Percentiles rank a stretch among this genome's conserved stretches.
Evolutionary conservation across 2,329 filamentous ascomycete genomes (phyloP).

Genomic region (Cladophialophora exuberans): DNA sequence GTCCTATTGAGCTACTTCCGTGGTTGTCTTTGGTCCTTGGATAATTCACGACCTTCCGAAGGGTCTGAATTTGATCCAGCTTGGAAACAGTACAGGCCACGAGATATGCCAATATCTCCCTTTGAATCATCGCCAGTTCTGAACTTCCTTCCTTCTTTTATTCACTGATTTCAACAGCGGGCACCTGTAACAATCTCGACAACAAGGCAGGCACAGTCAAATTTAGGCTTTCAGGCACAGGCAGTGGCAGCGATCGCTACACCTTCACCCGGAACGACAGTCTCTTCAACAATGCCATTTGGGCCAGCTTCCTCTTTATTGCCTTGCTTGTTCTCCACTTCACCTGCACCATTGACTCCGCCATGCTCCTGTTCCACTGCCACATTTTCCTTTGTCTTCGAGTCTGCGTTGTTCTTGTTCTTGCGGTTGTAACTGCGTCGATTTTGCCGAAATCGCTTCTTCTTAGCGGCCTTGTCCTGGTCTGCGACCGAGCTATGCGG

Average conservation of each 20-base stretch:
- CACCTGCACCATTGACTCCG: neutral
- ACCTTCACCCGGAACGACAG: neutral
- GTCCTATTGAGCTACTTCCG: no score
- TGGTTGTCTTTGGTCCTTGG: no score
- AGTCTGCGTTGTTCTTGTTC: neutral
- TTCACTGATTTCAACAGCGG: no score
- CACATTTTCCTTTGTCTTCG: neutral
- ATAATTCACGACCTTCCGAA: no score
- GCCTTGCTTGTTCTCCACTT: neutral
- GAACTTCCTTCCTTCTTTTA: no score
- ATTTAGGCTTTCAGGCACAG: neutral
- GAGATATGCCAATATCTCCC: neutral
- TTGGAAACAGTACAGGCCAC: neutral
- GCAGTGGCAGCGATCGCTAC: neutral
- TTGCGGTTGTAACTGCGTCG: slow-evolving; percentile 1
- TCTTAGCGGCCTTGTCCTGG: slow-evolving; percentile 2
- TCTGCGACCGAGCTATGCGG: no score
- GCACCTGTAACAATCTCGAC: neutral
- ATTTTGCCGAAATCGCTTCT: slow-evolving; percentile 4
- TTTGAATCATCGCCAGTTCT: neutral
- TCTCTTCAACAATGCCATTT: neutral
- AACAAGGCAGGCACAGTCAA: neutral
- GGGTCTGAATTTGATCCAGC: no score
- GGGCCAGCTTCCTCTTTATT: slow-evolving; percentile 1
- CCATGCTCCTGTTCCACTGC: neutral